Conservation (phyloP, 2,329 filamentous ascomycete genomes). For the Clarireedia paspali region DNA sequence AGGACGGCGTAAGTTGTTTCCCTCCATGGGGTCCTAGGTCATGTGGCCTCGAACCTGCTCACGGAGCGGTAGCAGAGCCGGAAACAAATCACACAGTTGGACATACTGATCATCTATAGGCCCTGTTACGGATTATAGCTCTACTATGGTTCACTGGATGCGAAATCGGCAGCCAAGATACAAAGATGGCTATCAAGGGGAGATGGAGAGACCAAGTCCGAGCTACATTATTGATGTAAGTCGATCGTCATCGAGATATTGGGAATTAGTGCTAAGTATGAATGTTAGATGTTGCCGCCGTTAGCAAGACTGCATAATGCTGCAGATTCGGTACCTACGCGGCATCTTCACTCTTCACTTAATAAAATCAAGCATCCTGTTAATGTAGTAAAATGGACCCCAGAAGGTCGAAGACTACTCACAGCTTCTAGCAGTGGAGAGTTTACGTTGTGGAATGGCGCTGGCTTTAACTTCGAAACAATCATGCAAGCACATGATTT, state of each 20-base stretch:
- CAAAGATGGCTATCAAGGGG: conserved; percentile 61
- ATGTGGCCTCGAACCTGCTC: neutral
- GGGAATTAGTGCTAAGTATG: too few species aligned
- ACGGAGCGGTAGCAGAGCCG: neutral
- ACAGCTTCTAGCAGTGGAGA: conserved; percentile 95
- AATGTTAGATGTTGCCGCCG: conserved; percentile 72
- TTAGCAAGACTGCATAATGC: conserved; percentile 65
- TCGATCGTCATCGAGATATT: conserved; percentile 10
- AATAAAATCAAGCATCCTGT: conserved; percentile 98
- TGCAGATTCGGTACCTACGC: conserved; percentile 84
- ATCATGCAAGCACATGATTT: conserved; percentile 97
- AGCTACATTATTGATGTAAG: conserved; percentile 87
- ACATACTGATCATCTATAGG: conserved; percentile 40
- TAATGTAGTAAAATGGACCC: conserved; percentile 96
- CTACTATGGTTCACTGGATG: conserved; percentile 87
- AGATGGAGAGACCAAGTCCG: conserved; percentile 74
- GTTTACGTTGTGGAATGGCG: conserved; percentile 98
- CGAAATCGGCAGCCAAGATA: conserved; percentile 71
- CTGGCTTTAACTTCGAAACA: conserved; percentile 98
- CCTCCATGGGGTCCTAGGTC: neutral
- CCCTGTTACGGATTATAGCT: conserved; percentile 87
- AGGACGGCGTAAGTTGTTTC: conserved; percentile 27
- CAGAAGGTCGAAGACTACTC: conserved; percentile 82
- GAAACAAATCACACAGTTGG: neutral
- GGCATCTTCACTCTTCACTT: conserved; percentile 92